Base-by-base conservation (phyloP, 129 eudicot genomes). In the Helichrysum umbraculigerum region DNA sequence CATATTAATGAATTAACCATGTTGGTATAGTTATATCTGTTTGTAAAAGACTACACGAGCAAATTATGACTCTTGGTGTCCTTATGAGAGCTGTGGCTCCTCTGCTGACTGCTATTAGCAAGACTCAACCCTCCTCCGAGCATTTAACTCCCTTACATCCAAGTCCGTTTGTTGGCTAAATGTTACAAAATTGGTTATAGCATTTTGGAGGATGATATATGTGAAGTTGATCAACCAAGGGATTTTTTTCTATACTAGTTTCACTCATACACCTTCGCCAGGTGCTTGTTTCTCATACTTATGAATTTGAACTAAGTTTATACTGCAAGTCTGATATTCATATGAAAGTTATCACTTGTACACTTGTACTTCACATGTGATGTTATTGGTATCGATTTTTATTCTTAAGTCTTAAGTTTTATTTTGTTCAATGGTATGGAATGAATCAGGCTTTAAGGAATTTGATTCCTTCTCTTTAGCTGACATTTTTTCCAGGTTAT, bases 21-120 rank as follows among this genome's bases (percentile, higher is more conserved):
- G 77, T 66, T 91, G 76, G 67, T 74, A 84, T 92, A 95, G 99
- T 95, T 79, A 73, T 87, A 74, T 80, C 82, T 72, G 77, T 95
- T 63, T 91, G 97, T 83, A 87, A 81, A 84, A 85, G 86, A 87
- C 73, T 95, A 25, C 91, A 83, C 76, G 96, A 95, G 14, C 89
- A 83, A 67, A 85, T 91, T 42, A 50, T 91, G 89, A 66, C 25
- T 51, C 85, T 91, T 70, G 83, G 74, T 41, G 86, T 91, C 30
- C 96, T 97, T 47, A 85, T 95, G 68, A 89, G 97, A 69, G 99
- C 94, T 12, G 89, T 95, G 50, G 90, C 87, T 72, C 94, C 99
- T 42, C 21, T 95, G 85, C 80, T 81, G 78, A 85, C 87, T 28
- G 97, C 96, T 77, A 74, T 91, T 47, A 82, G 76, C 71, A 95